Evolutionary conservation across 208 protist genomes (phyloP).

Genomic region (Leishmania guyanensis): DNA sequence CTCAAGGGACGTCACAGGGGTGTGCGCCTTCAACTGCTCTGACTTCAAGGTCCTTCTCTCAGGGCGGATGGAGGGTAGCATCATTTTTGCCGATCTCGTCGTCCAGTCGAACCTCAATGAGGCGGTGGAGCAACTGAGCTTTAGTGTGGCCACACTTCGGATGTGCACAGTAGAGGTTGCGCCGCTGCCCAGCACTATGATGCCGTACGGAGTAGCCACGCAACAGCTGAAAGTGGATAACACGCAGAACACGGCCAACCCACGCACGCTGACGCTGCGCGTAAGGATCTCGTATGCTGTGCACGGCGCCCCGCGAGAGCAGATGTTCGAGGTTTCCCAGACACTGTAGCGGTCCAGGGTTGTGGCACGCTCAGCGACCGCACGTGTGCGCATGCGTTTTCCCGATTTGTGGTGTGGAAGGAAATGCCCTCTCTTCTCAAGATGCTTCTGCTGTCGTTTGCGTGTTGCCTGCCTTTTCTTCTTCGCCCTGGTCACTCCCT

Average conservation of each 20-base stretch:
- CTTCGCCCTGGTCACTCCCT: background rate
- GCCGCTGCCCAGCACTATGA: constrained; percentile 42
- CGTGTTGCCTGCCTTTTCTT: background rate
- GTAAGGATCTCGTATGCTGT: constrained; percentile 76
- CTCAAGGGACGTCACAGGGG: constrained; percentile 4
- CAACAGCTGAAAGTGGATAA: constrained; percentile 66
- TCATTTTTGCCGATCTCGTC: constrained; percentile 39
- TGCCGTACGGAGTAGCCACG: constrained; percentile 40
- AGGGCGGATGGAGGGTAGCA: constrained; percentile 20
- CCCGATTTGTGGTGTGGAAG: background rate
- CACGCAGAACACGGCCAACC: constrained; percentile 44
- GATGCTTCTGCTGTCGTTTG: background rate
- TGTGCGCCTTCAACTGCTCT: constrained; percentile 50
- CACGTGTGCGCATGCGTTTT: background rate
- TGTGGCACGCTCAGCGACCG: background rate
- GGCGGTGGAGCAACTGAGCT: constrained; percentile 52
- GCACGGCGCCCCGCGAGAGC: constrained; percentile 37
- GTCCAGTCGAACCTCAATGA: constrained; percentile 38
- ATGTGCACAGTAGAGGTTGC: constrained; percentile 59
- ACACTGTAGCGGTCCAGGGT: background rate
- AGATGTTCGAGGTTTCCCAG: constrained; percentile 69
- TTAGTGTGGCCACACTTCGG: constrained; percentile 76
- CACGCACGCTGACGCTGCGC: constrained; percentile 57
- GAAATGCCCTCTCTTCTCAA: background rate
- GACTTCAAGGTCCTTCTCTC: constrained; percentile 57